These are phyloP conservation scores for Wickerhamomyces silvicola DNA, from an alignment of 805 yeast species.

Conservation along the genomic window DNA sequence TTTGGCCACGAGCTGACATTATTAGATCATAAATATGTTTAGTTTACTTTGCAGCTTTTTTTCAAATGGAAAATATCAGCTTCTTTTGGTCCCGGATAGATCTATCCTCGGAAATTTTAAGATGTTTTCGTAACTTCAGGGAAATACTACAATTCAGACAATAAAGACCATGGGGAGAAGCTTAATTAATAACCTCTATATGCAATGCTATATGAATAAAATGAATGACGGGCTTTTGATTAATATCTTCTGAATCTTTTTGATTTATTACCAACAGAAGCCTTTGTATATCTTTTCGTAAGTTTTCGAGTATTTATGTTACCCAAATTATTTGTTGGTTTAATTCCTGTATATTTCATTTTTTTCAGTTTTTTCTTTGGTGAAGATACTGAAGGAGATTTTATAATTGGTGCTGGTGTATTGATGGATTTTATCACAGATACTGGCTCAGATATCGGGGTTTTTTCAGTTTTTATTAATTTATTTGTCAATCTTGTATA, in stretches of 20 bases:
- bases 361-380: conserved; percentile 5
- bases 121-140: no score
- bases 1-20: conserved; percentile 22
- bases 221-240: no score
- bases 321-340: conserved; percentile 20
- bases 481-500: conserved; percentile 73
- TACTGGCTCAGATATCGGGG: background rate
- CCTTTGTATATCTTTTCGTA: conserved; percentile 15
- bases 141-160: no score
- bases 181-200: no score
- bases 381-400: background rate
- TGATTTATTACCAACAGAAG: conserved; percentile 9
- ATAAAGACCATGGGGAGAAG: no score
- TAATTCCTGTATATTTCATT: conserved; percentile 9
- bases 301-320: conserved; percentile 13
- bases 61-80: no score
- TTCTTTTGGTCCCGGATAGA: no score
- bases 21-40: no score
- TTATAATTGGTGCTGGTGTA: background rate
- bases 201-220: no score
- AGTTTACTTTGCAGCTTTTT: no score
- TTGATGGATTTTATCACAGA: no score
- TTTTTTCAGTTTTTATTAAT: conserved; percentile 18
- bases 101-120: no score
- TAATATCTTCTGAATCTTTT: conserved; percentile 19